Base-by-base conservation (phyloP, 805 yeast species). In the Teunomyces panamensis region DNA sequence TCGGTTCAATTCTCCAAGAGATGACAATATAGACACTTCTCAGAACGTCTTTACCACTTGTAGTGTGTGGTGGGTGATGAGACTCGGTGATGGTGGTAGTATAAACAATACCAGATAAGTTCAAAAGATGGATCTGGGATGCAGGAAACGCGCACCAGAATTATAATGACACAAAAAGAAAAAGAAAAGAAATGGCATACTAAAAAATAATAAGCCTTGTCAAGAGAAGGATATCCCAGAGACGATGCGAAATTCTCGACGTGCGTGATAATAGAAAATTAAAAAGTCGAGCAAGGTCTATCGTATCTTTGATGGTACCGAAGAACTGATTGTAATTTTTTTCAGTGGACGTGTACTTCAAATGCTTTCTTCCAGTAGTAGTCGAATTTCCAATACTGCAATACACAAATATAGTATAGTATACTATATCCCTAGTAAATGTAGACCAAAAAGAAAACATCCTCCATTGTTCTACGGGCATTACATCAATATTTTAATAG, bases 101-200 rank as follows among this genome's bases (percentile, higher is more conserved):
- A 41, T 29, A 30, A 41, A 41, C 43, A 41, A 29, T 39, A 14
- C 17, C 27, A 26, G 34, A 28, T 41, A 29, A 29, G 44, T 28
- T 10, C 26, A 24, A 26, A 26, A 20, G 41, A 36, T 24, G 41
- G 41, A 24, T 11, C 41, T 8, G 6, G 16, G 30, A 26, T 37
- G 41, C 41, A 37, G 41, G 41, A 32, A 29, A 20, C 24, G 30
- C 26, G 32, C 33, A 29, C 35, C 17, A 10, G 13, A 16, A 30
- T 32, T n/a, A 17, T 17, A 30, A 30, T 29, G 24, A 30, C 30
- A 17, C 26, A 39, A 39, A 26, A 39, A 32, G 34, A 13, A 32
- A 6, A 30, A 41, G 30, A 30, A 29, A 41, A 17, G 28, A 39
- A 13, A 39, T n/a, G 7, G 30, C 26, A 13, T 24, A 32, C 34